A percentile compares a stretch with the other conserved stretches of the same genome.
Evolutionary conservation across 1,284 basidiomycete species (phyloP).

Genomic region (Ganoderma meredithae): DNA sequence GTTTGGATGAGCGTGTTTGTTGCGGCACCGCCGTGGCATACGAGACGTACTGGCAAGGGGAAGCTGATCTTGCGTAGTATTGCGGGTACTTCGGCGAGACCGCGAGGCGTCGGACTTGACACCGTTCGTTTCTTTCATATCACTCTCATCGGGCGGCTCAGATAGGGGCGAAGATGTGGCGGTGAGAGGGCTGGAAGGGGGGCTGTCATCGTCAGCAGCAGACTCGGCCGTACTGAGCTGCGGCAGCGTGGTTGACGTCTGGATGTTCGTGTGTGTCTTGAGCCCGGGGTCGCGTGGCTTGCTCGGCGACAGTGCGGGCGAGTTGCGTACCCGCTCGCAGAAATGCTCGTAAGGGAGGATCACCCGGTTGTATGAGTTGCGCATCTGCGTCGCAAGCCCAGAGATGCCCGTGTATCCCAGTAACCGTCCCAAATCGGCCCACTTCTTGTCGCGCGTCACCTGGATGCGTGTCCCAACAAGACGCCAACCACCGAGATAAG

Average conservation of each 20-base stretch:
- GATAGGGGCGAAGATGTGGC: constrained; percentile 79
- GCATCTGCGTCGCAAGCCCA: constrained; percentile 87
- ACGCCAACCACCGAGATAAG: constrained; percentile 26
- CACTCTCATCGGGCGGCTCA: constrained; percentile 78
- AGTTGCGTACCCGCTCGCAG: constrained; percentile 77
- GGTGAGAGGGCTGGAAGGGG: constrained; percentile 76
- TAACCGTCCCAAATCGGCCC: constrained; percentile 84
- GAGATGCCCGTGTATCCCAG: constrained; percentile 86
- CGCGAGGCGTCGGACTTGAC: constrained; percentile 30
- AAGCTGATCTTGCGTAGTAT: constrained; percentile 34
- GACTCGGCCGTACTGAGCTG: constrained; percentile 43
- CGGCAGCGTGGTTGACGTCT: constrained; percentile 47
- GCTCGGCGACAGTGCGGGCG: constrained; percentile 54
- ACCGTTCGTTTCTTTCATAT: constrained; percentile 54
- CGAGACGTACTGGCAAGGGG: constrained; percentile 32
- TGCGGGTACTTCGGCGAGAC: constrained; percentile 37
- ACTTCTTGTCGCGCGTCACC: constrained; percentile 84
- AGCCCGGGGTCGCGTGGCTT: constrained; percentile 45
- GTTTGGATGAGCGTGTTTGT: constrained; percentile 6
- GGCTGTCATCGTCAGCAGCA: constrained; percentile 47
- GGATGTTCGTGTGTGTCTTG: constrained; percentile 53
- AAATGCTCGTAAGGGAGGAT: constrained; percentile 96
- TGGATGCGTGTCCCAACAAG: constrained; percentile 41
- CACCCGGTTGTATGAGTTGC: constrained; percentile 89
- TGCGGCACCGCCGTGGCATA: neutral